phyloP scores from a whole-genome alignment of 2,329 filamentous ascomycete genomes.

The Teratosphaeria nubilosa region DNA sequence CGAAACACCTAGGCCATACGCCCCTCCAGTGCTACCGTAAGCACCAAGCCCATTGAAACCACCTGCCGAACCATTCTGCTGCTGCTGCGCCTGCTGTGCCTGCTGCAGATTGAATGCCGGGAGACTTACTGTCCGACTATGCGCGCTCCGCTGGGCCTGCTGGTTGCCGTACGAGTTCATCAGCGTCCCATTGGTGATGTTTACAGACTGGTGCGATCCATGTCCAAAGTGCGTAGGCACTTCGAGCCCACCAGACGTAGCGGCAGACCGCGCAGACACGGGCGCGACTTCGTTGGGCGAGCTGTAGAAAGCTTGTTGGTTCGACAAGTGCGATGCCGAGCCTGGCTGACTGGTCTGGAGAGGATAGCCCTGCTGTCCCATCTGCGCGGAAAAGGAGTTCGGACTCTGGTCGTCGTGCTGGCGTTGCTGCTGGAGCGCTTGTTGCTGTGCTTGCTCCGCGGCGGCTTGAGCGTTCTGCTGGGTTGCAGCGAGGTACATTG shows the following conservation, averaged over 20 bases:
- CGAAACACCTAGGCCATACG: constrained; percentile 50
- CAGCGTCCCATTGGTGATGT: constrained; percentile 34
- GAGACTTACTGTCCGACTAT: constrained; percentile 79
- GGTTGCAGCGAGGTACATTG: constrained; percentile 62
- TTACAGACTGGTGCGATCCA: constrained; percentile 43
- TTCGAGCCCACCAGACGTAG: constrained; percentile 16
- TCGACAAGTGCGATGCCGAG: constrained; percentile 23
- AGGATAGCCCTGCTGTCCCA: background rate
- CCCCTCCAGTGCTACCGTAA: constrained; percentile 44
- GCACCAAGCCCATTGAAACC: constrained; percentile 24
- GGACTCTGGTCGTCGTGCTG: constrained; percentile 17
- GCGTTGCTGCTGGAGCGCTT: constrained; percentile 33
- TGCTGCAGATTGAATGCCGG: constrained; percentile 55
- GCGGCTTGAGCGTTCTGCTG: constrained; percentile 56
- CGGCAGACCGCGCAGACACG: constrained; percentile 13
- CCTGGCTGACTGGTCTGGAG: constrained; percentile 11
- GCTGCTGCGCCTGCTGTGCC: constrained; percentile 31
- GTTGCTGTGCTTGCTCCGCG: constrained; percentile 41
- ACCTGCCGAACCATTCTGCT: constrained; percentile 23
- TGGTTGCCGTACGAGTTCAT: constrained; percentile 7
- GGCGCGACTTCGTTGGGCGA: constrained; percentile 49
- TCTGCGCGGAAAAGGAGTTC: constrained; percentile 28
- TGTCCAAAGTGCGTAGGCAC: constrained; percentile 37
- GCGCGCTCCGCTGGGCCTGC: constrained; percentile 19
- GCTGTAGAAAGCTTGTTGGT: constrained; percentile 72